phyloP scores from a whole-genome alignment of 306 rosid species.

The Urtica urens region DNA sequence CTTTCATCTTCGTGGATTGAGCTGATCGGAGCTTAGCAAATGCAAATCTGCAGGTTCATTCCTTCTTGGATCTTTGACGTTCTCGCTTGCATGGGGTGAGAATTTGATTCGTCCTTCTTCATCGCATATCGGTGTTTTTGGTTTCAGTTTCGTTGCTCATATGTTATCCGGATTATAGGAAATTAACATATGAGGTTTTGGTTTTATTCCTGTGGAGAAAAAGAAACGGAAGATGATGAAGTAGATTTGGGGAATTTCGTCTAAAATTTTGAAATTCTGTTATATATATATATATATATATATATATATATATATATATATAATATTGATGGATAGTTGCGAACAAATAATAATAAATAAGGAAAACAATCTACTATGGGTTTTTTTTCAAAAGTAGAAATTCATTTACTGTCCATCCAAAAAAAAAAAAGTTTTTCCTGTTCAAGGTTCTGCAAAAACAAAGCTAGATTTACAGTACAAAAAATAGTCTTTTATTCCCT shows the following conservation, averaged over 20 bases:
- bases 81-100: slow-evolving; percentile 68
- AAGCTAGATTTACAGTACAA: slow-evolving; percentile 11
- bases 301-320: no score
- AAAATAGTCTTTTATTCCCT: neutral
- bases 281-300: no score
- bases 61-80: slow-evolving; percentile 50
- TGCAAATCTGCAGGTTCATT: slow-evolving; percentile 39
- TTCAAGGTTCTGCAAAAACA: slow-evolving; percentile 19
- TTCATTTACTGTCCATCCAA: neutral
- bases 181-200: neutral
- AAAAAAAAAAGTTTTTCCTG: slow-evolving; percentile 9
- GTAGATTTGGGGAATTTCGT: no score
- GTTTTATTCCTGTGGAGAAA: neutral
- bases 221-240: no score
- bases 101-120: slow-evolving; percentile 13
- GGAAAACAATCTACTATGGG: no score
- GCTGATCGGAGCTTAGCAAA: slow-evolving; percentile 26
- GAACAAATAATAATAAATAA: no score
- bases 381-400: no score
- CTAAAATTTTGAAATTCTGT: no score
- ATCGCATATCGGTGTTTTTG: neutral
- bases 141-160: slow-evolving; percentile 11
- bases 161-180: no score
- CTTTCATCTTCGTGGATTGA: slow-evolving; percentile 6
- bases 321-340: no score